Conservation (phyloP, 2,329 filamentous ascomycete genomes). For the Epichloe scottii region DNA sequence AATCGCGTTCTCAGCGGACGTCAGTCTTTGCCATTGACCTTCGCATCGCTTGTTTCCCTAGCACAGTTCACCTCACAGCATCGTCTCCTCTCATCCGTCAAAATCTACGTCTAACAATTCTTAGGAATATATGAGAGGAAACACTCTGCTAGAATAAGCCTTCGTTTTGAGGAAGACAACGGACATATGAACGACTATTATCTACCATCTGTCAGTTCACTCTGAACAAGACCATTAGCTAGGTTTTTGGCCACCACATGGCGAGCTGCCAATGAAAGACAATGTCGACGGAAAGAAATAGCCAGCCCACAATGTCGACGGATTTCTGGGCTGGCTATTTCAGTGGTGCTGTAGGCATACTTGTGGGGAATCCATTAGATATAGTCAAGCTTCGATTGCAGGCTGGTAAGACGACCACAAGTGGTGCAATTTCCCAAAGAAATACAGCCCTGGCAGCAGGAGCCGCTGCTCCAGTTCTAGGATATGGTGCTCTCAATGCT, state of each 20-base stretch:
- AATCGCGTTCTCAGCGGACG: no score
- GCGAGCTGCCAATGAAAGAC: background rate
- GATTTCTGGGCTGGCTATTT: conserved; percentile 93
- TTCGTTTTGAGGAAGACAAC: background rate
- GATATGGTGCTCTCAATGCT: conserved; percentile 84
- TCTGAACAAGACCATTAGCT: background rate
- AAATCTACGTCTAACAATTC: background rate
- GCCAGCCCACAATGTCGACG: conserved; percentile 66
- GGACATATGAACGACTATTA: background rate
- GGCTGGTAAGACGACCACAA: conserved; percentile 26
- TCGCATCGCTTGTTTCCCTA: no score
- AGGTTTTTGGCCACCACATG: background rate
- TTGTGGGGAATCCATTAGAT: conserved; percentile 80
- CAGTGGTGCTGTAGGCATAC: conserved; percentile 72
- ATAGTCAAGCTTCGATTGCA: conserved; percentile 56
- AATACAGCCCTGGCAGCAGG: conserved; percentile 41
- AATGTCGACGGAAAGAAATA: conserved; percentile 84
- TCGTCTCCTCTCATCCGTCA: background rate
- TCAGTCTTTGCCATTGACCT: no score
- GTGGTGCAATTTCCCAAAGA: conserved; percentile 11
- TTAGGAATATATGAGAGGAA: background rate
- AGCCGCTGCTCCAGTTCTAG: conserved; percentile 72
- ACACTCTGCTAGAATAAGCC: background rate
- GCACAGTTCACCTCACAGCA: background rate
- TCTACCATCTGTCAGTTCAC: background rate